Evolutionary conservation across 768 basidiomycete genomes (phyloP).

Genomic region (Candolleomyces aberdarensis): DNA sequence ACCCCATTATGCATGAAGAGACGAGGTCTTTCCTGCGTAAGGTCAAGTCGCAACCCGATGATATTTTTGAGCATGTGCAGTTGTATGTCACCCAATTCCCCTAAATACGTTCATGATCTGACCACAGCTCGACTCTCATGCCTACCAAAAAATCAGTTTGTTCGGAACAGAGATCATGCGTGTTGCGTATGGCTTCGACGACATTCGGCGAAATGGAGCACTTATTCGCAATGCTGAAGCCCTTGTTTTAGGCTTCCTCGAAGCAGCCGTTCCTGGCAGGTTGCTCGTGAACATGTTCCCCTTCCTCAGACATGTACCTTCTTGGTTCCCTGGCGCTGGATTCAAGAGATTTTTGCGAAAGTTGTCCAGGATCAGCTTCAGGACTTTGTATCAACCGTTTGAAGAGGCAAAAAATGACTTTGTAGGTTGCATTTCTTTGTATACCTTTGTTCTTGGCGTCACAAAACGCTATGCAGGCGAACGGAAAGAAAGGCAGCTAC

Average conservation of each 20-base stretch:
- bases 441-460: too few species aligned
- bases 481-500: too few species aligned
- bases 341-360: neutral
- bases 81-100: neutral
- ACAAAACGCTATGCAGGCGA: too few species aligned
- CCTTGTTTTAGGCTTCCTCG: neutral
- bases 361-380: neutral
- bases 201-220: neutral
- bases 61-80: constrained; percentile 21
- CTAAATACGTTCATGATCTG: neutral
- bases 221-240: neutral
- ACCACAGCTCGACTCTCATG: neutral
- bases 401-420: neutral
- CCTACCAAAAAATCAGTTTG: neutral
- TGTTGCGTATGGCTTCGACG: neutral
- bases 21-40: constrained; percentile 17
- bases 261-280: constrained; percentile 4
- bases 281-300: constrained; percentile 10
- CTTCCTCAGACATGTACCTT: constrained; percentile 8
- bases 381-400: neutral
- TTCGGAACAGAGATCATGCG: constrained; percentile 2
- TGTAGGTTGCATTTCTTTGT: too few species aligned
- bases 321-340: constrained; percentile 13
- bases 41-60: constrained; percentile 18
- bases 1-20: constrained; percentile 21